phyloP scores from a whole-genome alignment of 495 filamentous ascomycete genomes.

The Choiromyces venosus region DNA sequence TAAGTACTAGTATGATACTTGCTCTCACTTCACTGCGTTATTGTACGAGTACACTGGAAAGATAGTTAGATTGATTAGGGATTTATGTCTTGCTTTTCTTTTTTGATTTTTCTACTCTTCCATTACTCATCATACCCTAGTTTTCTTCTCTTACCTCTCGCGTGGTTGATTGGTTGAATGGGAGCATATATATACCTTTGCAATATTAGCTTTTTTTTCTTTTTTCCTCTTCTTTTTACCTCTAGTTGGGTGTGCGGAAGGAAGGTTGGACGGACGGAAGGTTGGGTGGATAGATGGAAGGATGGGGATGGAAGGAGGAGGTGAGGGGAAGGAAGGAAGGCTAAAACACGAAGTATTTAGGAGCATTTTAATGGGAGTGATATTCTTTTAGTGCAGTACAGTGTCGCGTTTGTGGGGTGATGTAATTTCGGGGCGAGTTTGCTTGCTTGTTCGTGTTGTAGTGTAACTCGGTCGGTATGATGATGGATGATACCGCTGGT shows the following conservation, averaged over 20 bases:
- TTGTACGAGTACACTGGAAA: background rate
- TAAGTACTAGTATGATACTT: too few species aligned
- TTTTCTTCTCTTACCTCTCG: background rate
- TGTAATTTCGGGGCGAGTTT: too few species aligned
- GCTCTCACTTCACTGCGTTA: background rate
- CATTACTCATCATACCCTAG: background rate
- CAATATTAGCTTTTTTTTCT: background rate
- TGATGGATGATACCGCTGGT: too few species aligned
- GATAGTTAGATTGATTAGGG: background rate
- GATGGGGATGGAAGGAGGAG: background rate
- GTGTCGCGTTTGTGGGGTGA: too few species aligned
- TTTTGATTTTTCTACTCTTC: background rate
- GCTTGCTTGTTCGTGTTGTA: too few species aligned
- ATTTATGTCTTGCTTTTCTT: background rate
- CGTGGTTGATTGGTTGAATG: background rate
- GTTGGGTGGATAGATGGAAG: too few species aligned
- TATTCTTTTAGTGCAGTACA: background rate
- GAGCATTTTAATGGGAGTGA: slow-evolving; percentile 2
- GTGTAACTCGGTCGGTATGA: too few species aligned
- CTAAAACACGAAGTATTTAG: background rate
- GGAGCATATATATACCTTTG: background rate
- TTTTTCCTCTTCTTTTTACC: background rate
- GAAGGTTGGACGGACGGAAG: too few species aligned
- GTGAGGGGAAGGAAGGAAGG: background rate
- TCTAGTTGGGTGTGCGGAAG: background rate